A percentile compares a stretch with the other conserved stretches of the same genome.
These are phyloP conservation scores for Irpex sp. DNA, from an alignment of 1,284 basidiomycete genomes.

Conservation along the genomic window DNA sequence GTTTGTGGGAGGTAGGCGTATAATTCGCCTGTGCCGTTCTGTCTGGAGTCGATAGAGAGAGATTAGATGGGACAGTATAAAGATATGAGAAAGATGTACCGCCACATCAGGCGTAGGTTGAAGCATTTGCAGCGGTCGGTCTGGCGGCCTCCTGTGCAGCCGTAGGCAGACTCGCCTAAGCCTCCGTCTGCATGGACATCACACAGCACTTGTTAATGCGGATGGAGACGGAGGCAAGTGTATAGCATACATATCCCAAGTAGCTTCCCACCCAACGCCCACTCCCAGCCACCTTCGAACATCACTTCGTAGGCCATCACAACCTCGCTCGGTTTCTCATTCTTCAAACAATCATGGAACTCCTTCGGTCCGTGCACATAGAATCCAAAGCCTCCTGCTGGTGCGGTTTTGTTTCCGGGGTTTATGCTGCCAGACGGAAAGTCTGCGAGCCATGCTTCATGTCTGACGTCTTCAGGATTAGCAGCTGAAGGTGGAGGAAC, in stretches of 20 bases:
- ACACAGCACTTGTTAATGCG: background rate
- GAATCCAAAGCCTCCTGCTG: constrained; percentile 60
- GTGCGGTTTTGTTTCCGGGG: constrained; percentile 35
- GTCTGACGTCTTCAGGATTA: constrained; percentile 18
- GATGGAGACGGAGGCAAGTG: background rate
- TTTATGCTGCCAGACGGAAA: constrained; percentile 62
- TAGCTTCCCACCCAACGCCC: constrained; percentile 61
- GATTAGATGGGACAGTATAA: background rate
- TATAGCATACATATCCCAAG: constrained; percentile 54
- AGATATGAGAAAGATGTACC: constrained; percentile 30
- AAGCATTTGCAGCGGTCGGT: constrained; percentile 56
- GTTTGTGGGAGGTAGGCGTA: constrained; percentile 57
- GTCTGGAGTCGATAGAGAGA: constrained; percentile 23
- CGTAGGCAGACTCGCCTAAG: constrained; percentile 49
- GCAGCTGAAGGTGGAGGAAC: constrained; percentile 27
- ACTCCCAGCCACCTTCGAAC: constrained; percentile 54
- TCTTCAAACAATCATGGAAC: constrained; percentile 33
- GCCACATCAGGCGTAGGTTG: constrained; percentile 62
- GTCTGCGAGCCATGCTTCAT: constrained; percentile 53
- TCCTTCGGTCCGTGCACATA: constrained; percentile 47
- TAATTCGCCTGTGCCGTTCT: constrained; percentile 46
- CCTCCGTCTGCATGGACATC: constrained; percentile 44
- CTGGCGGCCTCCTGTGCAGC: constrained; percentile 57
- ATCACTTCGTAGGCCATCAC: constrained; percentile 56
- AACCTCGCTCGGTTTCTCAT: constrained; percentile 38